phyloP scores from a whole-genome alignment of 768 basidiomycete species.

The Thelephora aurantiotincta region DNA sequence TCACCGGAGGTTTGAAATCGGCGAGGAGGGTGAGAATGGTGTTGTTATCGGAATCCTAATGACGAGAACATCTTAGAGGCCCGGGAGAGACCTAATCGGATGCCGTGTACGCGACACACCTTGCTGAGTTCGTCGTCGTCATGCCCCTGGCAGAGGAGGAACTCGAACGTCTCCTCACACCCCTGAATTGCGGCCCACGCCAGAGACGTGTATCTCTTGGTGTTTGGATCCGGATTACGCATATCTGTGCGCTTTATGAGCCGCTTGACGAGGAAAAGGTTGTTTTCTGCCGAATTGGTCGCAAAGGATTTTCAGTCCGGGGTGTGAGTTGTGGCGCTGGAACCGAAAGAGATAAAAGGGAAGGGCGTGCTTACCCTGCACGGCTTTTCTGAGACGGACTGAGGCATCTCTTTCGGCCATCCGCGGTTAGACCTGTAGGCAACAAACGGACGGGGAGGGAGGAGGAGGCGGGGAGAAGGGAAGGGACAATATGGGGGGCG shows the following conservation, averaged over 20 bases:
- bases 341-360: neutral
- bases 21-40: constrained; percentile 91
- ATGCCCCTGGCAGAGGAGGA: constrained; percentile 71
- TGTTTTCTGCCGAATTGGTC: constrained; percentile 53
- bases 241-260: constrained; percentile 79
- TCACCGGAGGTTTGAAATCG: constrained; percentile 46
- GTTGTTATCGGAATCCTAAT: constrained; percentile 82
- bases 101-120: constrained; percentile 30
- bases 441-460: constrained; percentile 10
- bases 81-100: neutral
- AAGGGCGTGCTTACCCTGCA: constrained; percentile 40
- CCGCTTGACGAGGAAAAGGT: constrained; percentile 83
- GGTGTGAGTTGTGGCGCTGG: neutral
- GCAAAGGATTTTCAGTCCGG: neutral
- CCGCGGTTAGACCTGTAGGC: too few species aligned
- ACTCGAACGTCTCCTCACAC: constrained; percentile 89
- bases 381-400: constrained; percentile 61
- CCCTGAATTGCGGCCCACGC: constrained; percentile 87
- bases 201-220: constrained; percentile 70
- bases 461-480: constrained; percentile 5
- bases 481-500: constrained; percentile 4
- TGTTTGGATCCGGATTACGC: constrained; percentile 74
- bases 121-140: constrained; percentile 88
- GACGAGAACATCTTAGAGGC: neutral
- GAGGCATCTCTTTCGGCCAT: constrained; percentile 82